Evolutionary conservation across 805 yeast genomes (phyloP).

Genomic region (Schizosaccharomyces osmophilus): DNA sequence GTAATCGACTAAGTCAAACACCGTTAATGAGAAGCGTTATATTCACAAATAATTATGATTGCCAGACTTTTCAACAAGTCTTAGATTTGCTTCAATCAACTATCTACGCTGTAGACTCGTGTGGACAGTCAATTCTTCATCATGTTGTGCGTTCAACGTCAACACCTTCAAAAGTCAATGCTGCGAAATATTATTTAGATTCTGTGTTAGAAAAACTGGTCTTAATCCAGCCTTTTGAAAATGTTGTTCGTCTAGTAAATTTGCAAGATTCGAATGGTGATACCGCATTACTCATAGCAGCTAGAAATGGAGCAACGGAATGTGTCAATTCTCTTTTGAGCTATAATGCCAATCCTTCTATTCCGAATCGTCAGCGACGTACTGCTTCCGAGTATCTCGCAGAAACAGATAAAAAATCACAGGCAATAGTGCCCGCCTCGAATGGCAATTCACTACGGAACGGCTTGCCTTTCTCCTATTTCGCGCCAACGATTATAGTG

Average conservation of each 20-base stretch:
- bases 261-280: constrained; percentile 67
- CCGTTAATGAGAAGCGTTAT: constrained; percentile 65
- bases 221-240: constrained; percentile 35
- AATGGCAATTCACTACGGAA: constrained; percentile 1
- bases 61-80: constrained; percentile 55
- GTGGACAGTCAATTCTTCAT: constrained; percentile 54
- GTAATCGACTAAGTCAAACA: constrained; percentile 56
- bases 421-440: constrained; percentile 5
- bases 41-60: constrained; percentile 68
- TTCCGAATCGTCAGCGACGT: constrained; percentile 19
- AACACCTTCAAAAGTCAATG: constrained; percentile 41
- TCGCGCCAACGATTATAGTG: neutral
- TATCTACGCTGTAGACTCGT: constrained; percentile 53
- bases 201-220: constrained; percentile 48
- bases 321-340: constrained; percentile 22
- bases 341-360: constrained; percentile 23
- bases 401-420: constrained; percentile 11
- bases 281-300: constrained; percentile 63
- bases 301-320: constrained; percentile 26
- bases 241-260: constrained; percentile 25
- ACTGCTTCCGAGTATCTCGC: constrained; percentile 18
- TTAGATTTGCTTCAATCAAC: constrained; percentile 55
- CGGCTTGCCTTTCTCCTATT: neutral
- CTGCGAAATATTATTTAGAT: constrained; percentile 66
- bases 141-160: constrained; percentile 54